Evolutionary conservation across 257 asterid genomes (phyloP), one percentile per base, ranked within the genome.

Genomic region (Fraxinus americana): DNA sequence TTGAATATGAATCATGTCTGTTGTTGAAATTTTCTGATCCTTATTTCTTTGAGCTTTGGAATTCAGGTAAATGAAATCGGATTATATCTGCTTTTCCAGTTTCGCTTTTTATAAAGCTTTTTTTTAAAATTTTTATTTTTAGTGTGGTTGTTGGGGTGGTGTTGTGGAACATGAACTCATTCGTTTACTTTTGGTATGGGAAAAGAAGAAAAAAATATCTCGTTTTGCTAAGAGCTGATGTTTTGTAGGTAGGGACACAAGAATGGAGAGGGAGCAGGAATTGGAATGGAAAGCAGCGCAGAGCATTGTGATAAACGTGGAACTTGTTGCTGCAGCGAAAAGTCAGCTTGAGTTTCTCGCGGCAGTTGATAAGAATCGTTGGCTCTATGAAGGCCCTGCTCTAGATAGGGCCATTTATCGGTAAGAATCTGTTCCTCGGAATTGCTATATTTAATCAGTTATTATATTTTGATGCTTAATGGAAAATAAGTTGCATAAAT

Each of bases 241-340:
- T 63, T 14, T n/a, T 36, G 76, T 81, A 61, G 84, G 83, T 74
- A 70, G 76, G 75, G 80, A 77, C 73, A 45, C 74, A 79, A 67
- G 54, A 57, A 86, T 86, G 92, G 95, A 92, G 86, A 80, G 71
- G 82, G 87, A 90, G 81, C 96, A 90, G 81, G 96, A 88, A 80
- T 73, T 89, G 85, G 97, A 91, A 83, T 96, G 99, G 99, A 72
- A 84, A 70, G 88, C 81, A 82, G 97, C 99, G 1, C 99, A 96
- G 91, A 90, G 84, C 74, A 86, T 73, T 71, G 84, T 48, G 82
- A 84, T 93, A 34, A 86, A 59, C 39, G 92, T 91, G 0, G 96
- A 93, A 89, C 99, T 96, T 79, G 86, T 91, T 65, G 80, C 88
- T 5, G 97, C 98, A 0, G 98, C 98, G 23, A 86, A 86, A 80